These are phyloP conservation scores for Gentiana dahurica DNA, from an alignment of 257 asterid genomes.

Conservation along the genomic window DNA sequence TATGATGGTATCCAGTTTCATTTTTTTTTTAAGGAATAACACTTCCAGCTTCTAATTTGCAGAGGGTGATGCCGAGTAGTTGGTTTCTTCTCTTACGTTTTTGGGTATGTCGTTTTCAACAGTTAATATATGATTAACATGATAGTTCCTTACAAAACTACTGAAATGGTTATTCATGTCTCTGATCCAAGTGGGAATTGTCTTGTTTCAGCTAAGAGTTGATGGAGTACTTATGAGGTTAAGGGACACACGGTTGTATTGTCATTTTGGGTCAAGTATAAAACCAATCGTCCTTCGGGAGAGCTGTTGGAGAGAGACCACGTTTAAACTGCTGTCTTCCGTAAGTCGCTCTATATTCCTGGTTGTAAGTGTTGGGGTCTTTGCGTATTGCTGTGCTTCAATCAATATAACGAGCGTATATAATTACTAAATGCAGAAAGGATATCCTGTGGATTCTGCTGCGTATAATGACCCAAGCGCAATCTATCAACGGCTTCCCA, in stretches of 20 bases:
- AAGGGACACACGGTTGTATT: slow-evolving; percentile 95
- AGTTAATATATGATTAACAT: background rate
- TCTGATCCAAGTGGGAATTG: background rate
- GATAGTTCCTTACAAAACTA: slow-evolving; percentile 4
- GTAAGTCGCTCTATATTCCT: slow-evolving; percentile 25
- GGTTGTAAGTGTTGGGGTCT: too few species aligned
- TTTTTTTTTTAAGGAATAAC: slow-evolving; percentile 13
- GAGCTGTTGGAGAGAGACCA: slow-evolving; percentile 88
- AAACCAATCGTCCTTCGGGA: slow-evolving; percentile 71
- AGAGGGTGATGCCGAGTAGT: slow-evolving; percentile 98
- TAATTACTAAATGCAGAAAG: slow-evolving; percentile 55
- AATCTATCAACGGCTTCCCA: slow-evolving; percentile 73
- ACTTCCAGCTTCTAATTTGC: slow-evolving; percentile 21
- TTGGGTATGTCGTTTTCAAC: slow-evolving; percentile 61
- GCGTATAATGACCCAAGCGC: slow-evolving; percentile 82
- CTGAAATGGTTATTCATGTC: background rate
- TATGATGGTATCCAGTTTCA: slow-evolving; percentile 1
- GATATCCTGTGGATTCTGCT: slow-evolving; percentile 76
- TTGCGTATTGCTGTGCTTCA: too few species aligned
- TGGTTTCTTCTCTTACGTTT: slow-evolving; percentile 96
- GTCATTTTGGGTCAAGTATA: slow-evolving; percentile 39
- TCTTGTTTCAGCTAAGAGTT: slow-evolving; percentile 82
- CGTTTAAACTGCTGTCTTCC: slow-evolving; percentile 52
- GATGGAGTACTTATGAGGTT: slow-evolving; percentile 97
- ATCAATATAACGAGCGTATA: too few species aligned